Percentiles rank a stretch among this genome's conserved stretches.
phyloP scores from a whole-genome alignment of 768 basidiomycete genomes.

The Russula ochroleuca region DNA sequence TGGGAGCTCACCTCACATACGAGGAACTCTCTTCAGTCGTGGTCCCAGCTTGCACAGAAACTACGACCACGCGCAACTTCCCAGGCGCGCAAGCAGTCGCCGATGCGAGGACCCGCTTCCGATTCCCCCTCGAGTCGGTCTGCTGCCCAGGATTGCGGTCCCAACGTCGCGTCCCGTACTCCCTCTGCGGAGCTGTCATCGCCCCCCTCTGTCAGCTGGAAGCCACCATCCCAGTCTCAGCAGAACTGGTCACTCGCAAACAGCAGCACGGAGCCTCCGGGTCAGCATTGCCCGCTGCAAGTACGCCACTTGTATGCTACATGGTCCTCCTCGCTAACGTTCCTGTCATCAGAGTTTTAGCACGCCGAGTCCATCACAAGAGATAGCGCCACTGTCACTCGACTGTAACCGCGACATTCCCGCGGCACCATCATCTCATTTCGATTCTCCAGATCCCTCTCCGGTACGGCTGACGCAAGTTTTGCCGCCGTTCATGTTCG shows the following conservation, averaged over 20 bases:
- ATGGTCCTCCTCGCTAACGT: neutral
- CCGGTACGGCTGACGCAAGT: neutral
- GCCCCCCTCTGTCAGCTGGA: neutral
- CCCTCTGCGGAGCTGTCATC: neutral
- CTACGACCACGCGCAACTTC: neutral
- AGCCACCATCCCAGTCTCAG: neutral
- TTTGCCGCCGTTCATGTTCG: conserved; percentile 16
- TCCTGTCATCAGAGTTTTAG: neutral
- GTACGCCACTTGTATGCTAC: conserved; percentile 1
- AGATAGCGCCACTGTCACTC: neutral
- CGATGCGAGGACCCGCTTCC: neutral
- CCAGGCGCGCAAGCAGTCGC: neutral
- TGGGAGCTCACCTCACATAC: conserved; percentile 6
- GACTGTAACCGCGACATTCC: neutral
- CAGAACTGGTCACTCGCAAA: conserved; percentile 4
- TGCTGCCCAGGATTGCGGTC: neutral
- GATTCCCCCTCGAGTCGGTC: neutral
- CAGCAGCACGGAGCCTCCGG: neutral
- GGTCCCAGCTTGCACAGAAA: neutral
- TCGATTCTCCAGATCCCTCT: conserved; percentile 20
- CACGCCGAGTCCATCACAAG: neutral
- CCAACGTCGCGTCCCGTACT: neutral
- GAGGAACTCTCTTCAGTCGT: neutral
- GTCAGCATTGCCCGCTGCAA: neutral
- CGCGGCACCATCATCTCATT: conserved; percentile 12